These are phyloP conservation scores for Lagenaria siceraria DNA, from an alignment of 306 rosid species.

Conservation along the genomic window DNA sequence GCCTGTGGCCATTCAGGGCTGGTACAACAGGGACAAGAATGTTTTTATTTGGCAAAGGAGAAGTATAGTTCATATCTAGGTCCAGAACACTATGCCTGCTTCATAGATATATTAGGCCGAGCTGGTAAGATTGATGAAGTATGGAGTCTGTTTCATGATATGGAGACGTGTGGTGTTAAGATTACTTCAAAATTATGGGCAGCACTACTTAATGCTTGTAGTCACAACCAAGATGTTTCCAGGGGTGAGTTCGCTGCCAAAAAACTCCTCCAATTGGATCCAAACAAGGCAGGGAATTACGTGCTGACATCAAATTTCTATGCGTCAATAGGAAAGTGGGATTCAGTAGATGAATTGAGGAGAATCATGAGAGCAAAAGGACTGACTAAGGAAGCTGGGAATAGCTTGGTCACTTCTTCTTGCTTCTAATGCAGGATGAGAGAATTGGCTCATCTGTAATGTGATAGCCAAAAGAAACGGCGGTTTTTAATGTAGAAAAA, in stretches of 20 bases:
- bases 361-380: slow-evolving; percentile 34
- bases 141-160: slow-evolving; percentile 26
- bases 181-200: slow-evolving; percentile 42
- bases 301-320: slow-evolving; percentile 45
- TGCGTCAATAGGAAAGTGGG: slow-evolving; percentile 54
- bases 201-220: slow-evolving; percentile 43
- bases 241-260: slow-evolving; percentile 46
- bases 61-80: slow-evolving; percentile 35
- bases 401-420: slow-evolving; percentile 30
- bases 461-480: not conserved
- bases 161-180: slow-evolving; percentile 20
- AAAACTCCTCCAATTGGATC: slow-evolving; percentile 38
- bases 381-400: slow-evolving; percentile 46
- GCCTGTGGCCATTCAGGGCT: slow-evolving; percentile 34
- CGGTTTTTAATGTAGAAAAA: not conserved
- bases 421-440: not conserved
- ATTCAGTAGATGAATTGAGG: slow-evolving; percentile 42
- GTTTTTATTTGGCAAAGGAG: slow-evolving; percentile 27
- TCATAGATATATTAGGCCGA: slow-evolving; percentile 43
- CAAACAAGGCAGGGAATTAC: slow-evolving; percentile 30
- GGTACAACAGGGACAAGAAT: slow-evolving; percentile 44
- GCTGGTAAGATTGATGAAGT: slow-evolving; percentile 45
- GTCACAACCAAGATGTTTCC: slow-evolving; percentile 31
- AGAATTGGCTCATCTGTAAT: not conserved
- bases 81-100: slow-evolving; percentile 45